Conservation (phyloP, 495 filamentous ascomycete species). For the Neurospora africana region DNA sequence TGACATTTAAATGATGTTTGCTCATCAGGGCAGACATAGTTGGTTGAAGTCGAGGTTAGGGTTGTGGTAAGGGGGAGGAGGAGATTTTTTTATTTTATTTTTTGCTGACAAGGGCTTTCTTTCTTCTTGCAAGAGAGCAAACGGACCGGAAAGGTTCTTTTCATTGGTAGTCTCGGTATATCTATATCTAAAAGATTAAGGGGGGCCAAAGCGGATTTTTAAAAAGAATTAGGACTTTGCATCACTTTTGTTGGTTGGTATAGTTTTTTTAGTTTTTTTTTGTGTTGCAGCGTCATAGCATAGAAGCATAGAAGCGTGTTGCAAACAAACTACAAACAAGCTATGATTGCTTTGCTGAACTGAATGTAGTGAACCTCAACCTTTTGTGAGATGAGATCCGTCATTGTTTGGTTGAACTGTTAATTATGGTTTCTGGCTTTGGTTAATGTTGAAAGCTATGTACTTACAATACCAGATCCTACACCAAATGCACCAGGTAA, state of each 20-base stretch:
- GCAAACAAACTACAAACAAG: background rate
- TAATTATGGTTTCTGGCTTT: background rate
- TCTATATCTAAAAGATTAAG: background rate
- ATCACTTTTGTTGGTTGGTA: background rate
- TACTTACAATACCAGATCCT: too few relatives aligned
- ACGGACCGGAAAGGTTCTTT: background rate
- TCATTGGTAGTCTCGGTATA: background rate
- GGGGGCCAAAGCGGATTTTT: background rate
- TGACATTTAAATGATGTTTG: background rate
- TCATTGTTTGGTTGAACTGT: background rate
- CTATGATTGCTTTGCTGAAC: background rate
- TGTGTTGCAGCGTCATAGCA: background rate
- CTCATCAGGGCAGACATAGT: background rate
- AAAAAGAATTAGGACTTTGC: background rate
- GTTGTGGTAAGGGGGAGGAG: background rate
- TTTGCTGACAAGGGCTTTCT: background rate
- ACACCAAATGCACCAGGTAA: too few relatives aligned
- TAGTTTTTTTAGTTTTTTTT: too few relatives aligned
- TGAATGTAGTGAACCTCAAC: too few relatives aligned
- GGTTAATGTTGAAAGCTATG: background rate
- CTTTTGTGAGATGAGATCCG: background rate
- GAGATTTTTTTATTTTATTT: background rate
- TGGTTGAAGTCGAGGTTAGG: background rate
- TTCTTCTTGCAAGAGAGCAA: background rate
- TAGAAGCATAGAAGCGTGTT: background rate